Evolutionary conservation across 2,329 filamentous ascomycete genomes (phyloP).

Genomic region (Nigrospora sphaerica): DNA sequence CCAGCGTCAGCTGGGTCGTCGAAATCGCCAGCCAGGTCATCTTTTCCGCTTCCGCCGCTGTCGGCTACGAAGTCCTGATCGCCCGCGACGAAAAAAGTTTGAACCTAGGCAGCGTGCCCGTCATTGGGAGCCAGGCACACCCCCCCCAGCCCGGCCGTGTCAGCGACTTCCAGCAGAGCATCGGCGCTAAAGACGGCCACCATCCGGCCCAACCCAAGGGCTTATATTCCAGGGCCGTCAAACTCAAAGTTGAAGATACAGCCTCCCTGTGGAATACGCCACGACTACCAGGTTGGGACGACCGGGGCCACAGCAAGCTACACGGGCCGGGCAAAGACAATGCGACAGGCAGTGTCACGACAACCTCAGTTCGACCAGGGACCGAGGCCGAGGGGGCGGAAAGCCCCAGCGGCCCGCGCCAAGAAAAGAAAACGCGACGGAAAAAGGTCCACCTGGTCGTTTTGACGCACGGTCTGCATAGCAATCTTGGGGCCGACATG

Average conservation of each 20-base stretch:
- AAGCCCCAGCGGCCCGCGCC: constrained; percentile 5
- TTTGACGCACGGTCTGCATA: constrained; percentile 89
- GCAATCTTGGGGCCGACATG: constrained; percentile 95
- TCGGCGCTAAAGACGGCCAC: constrained; percentile 47
- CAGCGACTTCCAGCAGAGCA: constrained; percentile 66
- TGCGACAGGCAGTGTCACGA: neutral
- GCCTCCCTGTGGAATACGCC: constrained; percentile 90
- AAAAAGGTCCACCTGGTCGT: constrained; percentile 88
- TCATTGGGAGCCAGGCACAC: constrained; percentile 36
- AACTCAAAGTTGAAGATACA: constrained; percentile 78
- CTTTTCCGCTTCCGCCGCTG: constrained; percentile 82
- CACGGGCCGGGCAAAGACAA: constrained; percentile 17
- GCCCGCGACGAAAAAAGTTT: constrained; percentile 81
- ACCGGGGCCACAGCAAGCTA: constrained; percentile 24
- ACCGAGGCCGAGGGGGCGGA: constrained; percentile 3
- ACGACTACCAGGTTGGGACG: constrained; percentile 60
- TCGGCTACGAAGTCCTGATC: constrained; percentile 81
- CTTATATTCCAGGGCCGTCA: constrained; percentile 76
- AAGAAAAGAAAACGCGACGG: constrained; percentile 40
- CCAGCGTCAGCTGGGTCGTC: constrained; percentile 63
- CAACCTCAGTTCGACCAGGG: constrained; percentile 6
- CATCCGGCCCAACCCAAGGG: constrained; percentile 62
- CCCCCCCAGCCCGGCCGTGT: constrained; percentile 63
- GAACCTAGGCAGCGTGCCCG: constrained; percentile 48
- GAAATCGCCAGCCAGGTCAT: constrained; percentile 90